Conservation (phyloP, 768 basidiomycete species). For the Mrakia frigida region DNA sequence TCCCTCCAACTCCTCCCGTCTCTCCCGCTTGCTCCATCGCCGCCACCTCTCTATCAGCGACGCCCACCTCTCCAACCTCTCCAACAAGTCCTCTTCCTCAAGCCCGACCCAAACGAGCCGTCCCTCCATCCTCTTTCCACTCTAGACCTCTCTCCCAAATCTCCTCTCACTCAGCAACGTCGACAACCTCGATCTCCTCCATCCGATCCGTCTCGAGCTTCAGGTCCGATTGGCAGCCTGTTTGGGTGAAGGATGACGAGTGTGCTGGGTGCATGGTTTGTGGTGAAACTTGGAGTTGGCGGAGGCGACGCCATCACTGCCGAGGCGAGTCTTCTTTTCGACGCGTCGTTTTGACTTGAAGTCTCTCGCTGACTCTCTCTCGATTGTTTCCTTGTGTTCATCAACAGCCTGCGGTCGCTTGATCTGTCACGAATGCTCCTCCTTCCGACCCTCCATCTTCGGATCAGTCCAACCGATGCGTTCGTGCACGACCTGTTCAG, state of each 20-base stretch:
- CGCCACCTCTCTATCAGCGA: not conserved
- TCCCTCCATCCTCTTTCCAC: not conserved
- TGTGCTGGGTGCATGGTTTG: not conserved
- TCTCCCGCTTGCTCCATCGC: not conserved
- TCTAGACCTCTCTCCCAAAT: not conserved
- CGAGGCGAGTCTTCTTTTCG: not conserved
- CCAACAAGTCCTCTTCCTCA: not conserved
- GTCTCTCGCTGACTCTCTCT: not conserved
- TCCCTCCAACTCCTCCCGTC: not conserved
- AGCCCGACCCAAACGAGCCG: not conserved
- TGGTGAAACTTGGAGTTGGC: not conserved
- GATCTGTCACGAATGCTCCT: not conserved
- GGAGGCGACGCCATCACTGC: not conserved
- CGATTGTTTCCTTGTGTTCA: not conserved
- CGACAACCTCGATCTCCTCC: not conserved
- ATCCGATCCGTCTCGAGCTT: not conserved
- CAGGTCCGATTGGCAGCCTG: not conserved
- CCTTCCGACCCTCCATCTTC: conserved; percentile 11
- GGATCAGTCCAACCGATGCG: not conserved
- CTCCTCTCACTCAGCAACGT: conserved; percentile 6
- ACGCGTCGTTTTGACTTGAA: not conserved
- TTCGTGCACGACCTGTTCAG: not conserved
- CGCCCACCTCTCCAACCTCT: not conserved
- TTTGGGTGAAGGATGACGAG: not conserved
- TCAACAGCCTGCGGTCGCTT: not conserved